Evolutionary conservation across 2,329 filamentous ascomycete species (phyloP).

Genomic region (Penicillium glabrum): DNA sequence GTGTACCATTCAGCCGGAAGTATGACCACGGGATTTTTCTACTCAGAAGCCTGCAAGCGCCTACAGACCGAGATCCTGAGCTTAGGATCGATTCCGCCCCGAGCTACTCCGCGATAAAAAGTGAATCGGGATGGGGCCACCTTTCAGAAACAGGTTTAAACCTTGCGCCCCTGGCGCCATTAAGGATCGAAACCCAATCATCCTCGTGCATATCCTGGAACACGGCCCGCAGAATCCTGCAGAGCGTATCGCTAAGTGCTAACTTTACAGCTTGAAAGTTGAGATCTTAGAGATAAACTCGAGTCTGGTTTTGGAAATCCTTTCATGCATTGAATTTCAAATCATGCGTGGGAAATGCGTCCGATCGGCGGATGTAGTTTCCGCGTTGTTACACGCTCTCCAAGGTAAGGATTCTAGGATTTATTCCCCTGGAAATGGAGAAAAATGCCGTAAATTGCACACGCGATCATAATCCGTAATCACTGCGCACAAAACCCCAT

Average conservation of each 20-base stretch:
- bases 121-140: not conserved
- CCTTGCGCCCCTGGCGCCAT: constrained; percentile 11
- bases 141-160: constrained; percentile 4
- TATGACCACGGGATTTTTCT: not conserved
- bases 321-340: not conserved
- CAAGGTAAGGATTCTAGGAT: not conserved
- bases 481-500: not conserved
- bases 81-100: not conserved
- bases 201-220: constrained; percentile 19
- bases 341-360: not conserved
- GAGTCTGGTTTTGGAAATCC: not conserved
- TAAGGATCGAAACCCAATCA: constrained; percentile 4
- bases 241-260: constrained; percentile 10
- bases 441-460: not conserved
- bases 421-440: not conserved
- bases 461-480: not conserved
- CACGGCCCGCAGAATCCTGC: constrained; percentile 11
- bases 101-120: not conserved
- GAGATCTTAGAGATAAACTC: not conserved
- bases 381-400: not conserved
- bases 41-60: not conserved
- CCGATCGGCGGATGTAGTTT: not conserved
- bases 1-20: not conserved
- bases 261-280: not conserved
- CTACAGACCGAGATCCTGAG: not conserved